Base-by-base conservation (phyloP, 2,329 filamentous ascomycete genomes). In the Botrytis porri region DNA sequence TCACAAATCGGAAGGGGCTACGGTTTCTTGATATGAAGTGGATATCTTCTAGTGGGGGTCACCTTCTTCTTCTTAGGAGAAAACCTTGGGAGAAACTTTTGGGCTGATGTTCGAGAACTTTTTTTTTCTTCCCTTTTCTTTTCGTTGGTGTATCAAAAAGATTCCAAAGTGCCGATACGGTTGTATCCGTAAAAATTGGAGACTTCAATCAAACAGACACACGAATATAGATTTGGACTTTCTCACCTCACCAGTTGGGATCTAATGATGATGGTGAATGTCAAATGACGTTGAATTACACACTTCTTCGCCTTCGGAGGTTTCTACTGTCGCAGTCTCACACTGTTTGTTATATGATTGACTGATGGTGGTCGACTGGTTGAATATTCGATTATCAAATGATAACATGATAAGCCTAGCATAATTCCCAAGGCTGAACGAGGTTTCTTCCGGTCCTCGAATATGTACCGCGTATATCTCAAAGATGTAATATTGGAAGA, bases 1-100 rank as follows among this genome's bases (percentile, higher is more conserved):
- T 71, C 69, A 71, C 69, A 65, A 71, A 65, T 71, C 60, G 60
- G 60, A 64, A 54, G 69, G 65, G 65, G 65, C 48, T 67, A 29
- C 25, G 51, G 64, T 67, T 57, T 20, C 64, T 66, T 57, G 48
- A 18, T 57, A n/a, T 18, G 61, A 39, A 41, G 45, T 67, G 64
- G 64, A 67, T 57, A 41, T 22, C 10, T 35, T 48, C 22, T 65
- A 48, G 62, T 65, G 62, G 35, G 64, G 45, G 39, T 64, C 39
- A 32, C 22, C 64, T 5, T 18, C 45, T 29, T 57, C 64, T 5
- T 18, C 45, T 29, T 57, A 54, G 51, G 48, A 29, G 48, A 29
- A 54, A 29, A 29, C 22, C 63, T 22, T 18, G 39, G 45, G 65
- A 67, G 65, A 67, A 67, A 67, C 64, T 41, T 57, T 48, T 66